Percentiles rank a stretch among this genome's conserved stretches.
Conservation (phyloP, 2,329 filamentous ascomycete species). For the Xylariaceae sp. region DNA sequence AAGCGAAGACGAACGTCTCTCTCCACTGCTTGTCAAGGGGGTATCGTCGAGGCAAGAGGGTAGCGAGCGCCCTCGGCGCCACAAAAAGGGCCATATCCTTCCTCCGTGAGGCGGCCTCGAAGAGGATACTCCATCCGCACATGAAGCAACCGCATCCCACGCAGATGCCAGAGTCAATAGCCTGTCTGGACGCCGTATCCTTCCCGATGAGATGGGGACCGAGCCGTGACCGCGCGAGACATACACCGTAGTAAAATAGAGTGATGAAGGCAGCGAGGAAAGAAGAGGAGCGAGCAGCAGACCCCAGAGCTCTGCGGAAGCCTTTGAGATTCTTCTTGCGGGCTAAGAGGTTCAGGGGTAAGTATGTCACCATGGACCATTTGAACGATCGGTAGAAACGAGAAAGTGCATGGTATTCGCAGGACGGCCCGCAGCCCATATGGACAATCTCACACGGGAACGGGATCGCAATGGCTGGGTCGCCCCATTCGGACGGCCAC, state of each 20-base stretch:
- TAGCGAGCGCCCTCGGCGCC: conserved; percentile 77
- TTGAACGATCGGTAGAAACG: conserved; percentile 74
- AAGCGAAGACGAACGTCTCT: conserved; percentile 70
- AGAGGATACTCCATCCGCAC: conserved; percentile 82
- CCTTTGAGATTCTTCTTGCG: conserved; percentile 55
- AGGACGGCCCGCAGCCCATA: conserved; percentile 75
- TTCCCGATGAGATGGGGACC: conserved; percentile 72
- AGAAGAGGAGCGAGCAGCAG: conserved; percentile 73
- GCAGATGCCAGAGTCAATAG: conserved; percentile 69
- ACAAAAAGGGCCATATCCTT: conserved; percentile 84
- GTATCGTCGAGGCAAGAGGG: conserved; percentile 76
- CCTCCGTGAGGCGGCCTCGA: conserved; percentile 70
- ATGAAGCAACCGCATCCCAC: conserved; percentile 74
- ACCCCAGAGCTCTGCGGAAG: conserved; percentile 57
- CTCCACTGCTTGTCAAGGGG: conserved; percentile 66
- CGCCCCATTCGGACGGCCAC: conserved; percentile 73
- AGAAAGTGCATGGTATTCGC: conserved; percentile 74
- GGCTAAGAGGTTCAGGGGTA: conserved; percentile 74
- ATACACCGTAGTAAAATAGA: conserved; percentile 86
- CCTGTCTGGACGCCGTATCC: conserved; percentile 54
- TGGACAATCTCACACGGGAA: conserved; percentile 87
- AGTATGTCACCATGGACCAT: conserved; percentile 78
- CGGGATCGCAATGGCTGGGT: conserved; percentile 72
- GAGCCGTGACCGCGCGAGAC: conserved; percentile 74
- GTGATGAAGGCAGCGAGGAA: conserved; percentile 81